Percentiles rank a stretch among this genome's conserved stretches.
Conservation (phyloP, 2,329 filamentous ascomycete genomes). For the Colletotrichum sp. region DNA sequence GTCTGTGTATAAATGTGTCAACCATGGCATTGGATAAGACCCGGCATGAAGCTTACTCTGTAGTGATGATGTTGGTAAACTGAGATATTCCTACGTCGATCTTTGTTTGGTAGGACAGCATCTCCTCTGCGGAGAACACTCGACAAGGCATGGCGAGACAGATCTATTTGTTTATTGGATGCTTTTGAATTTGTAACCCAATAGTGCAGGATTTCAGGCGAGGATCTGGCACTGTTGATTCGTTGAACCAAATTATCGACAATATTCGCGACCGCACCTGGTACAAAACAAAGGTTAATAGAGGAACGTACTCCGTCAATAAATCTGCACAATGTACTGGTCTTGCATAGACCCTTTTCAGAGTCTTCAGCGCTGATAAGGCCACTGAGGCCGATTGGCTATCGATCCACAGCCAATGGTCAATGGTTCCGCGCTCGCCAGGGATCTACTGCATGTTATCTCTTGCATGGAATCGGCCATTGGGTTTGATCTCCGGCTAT, state of each 20-base stretch:
- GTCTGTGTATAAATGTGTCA: not conserved
- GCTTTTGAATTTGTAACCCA: too few species aligned
- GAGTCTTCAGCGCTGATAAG: not conserved
- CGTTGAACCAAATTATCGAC: not conserved
- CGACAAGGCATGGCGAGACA: not conserved
- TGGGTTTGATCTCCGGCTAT: not conserved
- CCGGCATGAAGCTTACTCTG: not conserved
- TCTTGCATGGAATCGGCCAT: not conserved
- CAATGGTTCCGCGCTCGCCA: not conserved
- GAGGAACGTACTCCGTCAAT: not conserved
- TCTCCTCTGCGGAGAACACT: not conserved
- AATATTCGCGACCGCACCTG: not conserved
- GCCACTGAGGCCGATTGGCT: not conserved
- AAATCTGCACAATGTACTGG: not conserved
- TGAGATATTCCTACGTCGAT: not conserved
- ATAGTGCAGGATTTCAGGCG: not conserved
- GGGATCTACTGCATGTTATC: not conserved
- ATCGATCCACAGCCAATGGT: not conserved
- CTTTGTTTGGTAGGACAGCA: not conserved
- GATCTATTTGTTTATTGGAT: not conserved
- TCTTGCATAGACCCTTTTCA: too few species aligned
- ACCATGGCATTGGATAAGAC: fast-evolving
- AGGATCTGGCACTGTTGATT: not conserved
- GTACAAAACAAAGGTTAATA: not conserved
- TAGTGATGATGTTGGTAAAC: not conserved